Base-by-base conservation (phyloP, 2,329 filamentous ascomycete genomes). In the Colletotrichum truncatum region DNA sequence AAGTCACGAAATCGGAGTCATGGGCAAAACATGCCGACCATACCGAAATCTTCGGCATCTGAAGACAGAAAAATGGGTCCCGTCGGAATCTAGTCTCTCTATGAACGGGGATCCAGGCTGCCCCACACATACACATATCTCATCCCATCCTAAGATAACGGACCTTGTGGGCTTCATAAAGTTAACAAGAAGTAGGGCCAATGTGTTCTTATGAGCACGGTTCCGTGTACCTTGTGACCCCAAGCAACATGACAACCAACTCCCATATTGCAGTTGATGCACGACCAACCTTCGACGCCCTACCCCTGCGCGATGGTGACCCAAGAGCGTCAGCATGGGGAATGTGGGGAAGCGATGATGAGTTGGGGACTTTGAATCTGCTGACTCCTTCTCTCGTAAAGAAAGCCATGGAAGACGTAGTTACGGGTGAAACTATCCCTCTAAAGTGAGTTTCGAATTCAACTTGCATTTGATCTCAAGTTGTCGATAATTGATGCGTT, bases 321-420 rank as follows among this genome's bases (percentile, higher is more conserved):
- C 61, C 61, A 5, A 45, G 52, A n/a, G 61, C 36, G 21, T 59
- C 61, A 8, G 54, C 61, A 14, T 64, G 61, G 61, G 61, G 61
- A 12, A 41, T 64, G n/a, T 64, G 54, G 53, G 54, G 61, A 2
- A 34, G 4, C 7, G 14, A 53, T 6, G 54, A 64, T 36, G 53
- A 64, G 30, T 54, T 64, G n/a, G 61, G 61, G 14, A 64, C 61
- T 9, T 36, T 64, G 30, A 64, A 64, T n/a, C 21, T 64, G 14
- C 45, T 64, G 7, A 59, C n/a, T 8, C 4, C 48, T 23, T 36
- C 18, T 10, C 3, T 38, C 4, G 4, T 52, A 0, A 52, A 52
- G 48, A 14, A 21, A 16, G 48, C 48, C 1, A n/a, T 32, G 21
- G 3, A 18, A 1, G 48, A 26, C 4, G 30, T 52, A 9, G 11